Evolutionary conservation across 2,329 filamentous ascomycete genomes (phyloP).

Genomic region (Didymella pomorum): DNA sequence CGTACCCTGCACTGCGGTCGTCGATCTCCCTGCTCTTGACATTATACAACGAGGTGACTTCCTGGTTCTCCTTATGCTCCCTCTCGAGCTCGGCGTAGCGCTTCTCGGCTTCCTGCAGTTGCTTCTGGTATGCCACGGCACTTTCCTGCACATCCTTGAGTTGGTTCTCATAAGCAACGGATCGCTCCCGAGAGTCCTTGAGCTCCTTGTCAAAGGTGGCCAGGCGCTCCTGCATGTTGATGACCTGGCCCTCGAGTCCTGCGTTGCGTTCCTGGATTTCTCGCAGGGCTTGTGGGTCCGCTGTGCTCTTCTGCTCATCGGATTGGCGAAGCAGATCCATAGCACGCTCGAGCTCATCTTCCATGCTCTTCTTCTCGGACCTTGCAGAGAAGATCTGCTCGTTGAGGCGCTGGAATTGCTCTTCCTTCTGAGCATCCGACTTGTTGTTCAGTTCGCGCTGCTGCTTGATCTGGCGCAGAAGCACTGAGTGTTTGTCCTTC

Average conservation of each 20-base stretch:
- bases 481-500: conserved; percentile 86
- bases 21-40: conserved; percentile 32
- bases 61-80: conserved; percentile 43
- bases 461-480: conserved; percentile 92
- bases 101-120: conserved; percentile 39
- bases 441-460: conserved; percentile 92
- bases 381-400: conserved; percentile 51
- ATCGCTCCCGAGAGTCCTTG: conserved; percentile 36
- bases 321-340: conserved; percentile 43
- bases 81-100: conserved; percentile 40
- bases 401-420: conserved; percentile 52
- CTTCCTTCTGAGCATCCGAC: conserved; percentile 66
- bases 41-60: conserved; percentile 33
- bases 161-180: conserved; percentile 44
- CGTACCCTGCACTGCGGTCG: conserved; percentile 38
- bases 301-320: conserved; percentile 36
- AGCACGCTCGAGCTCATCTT: conserved; percentile 47
- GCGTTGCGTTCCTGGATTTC: conserved; percentile 45
- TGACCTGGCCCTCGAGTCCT: conserved; percentile 43
- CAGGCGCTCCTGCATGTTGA: conserved; percentile 47
- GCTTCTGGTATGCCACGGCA: conserved; percentile 40
- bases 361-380: conserved; percentile 47
- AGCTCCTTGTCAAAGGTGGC: conserved; percentile 42
- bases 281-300: conserved; percentile 34
- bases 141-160: conserved; percentile 45